These are phyloP conservation scores for Candolleomyces eurysporus DNA, from an alignment of 768 basidiomycete species.

Conservation along the genomic window DNA sequence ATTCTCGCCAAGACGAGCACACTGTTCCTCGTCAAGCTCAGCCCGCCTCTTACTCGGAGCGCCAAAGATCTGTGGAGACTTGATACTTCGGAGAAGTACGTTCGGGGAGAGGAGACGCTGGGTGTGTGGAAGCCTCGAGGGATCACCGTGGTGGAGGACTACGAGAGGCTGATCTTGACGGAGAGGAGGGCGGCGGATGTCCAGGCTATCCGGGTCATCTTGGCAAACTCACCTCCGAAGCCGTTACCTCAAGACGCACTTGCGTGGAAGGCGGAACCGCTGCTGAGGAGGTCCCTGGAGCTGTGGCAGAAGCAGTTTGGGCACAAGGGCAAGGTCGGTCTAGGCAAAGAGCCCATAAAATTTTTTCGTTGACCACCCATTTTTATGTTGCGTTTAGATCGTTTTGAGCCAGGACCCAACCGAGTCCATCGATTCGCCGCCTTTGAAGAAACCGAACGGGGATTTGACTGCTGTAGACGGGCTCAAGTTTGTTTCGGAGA, in stretches of 20 bases:
- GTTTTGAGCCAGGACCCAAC: slow-evolving; percentile 69
- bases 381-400: slow-evolving; percentile 49
- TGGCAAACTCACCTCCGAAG: slow-evolving; percentile 54
- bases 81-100: slow-evolving; percentile 94
- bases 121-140: slow-evolving; percentile 86
- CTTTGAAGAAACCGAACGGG: slow-evolving; percentile 29
- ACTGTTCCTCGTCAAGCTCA: slow-evolving; percentile 80
- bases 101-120: slow-evolving; percentile 86
- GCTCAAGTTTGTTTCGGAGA: slow-evolving; percentile 68
- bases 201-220: slow-evolving; percentile 79
- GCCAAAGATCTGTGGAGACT: slow-evolving; percentile 91
- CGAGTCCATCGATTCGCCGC: slow-evolving; percentile 50
- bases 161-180: slow-evolving; percentile 64
- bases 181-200: slow-evolving; percentile 85
- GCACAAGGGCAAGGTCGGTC: slow-evolving; percentile 66
- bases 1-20: slow-evolving; percentile 75
- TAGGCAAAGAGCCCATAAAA: background rate
- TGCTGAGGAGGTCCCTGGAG: slow-evolving; percentile 63
- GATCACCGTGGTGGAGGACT: slow-evolving; percentile 86
- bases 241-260: slow-evolving; percentile 50
- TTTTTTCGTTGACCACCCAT: slow-evolving; percentile 14
- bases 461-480: slow-evolving; percentile 42
- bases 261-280: slow-evolving; percentile 64
- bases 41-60: slow-evolving; percentile 82
- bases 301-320: slow-evolving; percentile 88